Conservation (phyloP, 495 filamentous ascomycete genomes). For the Annulohypoxylon maeteangense region DNA sequence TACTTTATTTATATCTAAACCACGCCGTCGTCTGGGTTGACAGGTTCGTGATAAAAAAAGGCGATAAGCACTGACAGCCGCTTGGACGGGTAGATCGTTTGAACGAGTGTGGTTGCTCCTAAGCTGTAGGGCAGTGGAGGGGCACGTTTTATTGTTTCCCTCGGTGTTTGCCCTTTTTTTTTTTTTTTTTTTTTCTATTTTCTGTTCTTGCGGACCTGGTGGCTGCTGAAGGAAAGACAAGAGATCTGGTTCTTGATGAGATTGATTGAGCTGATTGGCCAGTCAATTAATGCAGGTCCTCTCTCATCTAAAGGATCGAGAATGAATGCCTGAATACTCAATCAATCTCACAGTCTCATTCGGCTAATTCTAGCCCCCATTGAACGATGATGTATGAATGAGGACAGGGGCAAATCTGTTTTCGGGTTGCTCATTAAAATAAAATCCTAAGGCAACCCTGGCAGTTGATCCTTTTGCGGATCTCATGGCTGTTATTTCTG, state of each 20-base stretch:
- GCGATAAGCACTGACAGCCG: conserved; percentile 36
- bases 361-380: conserved; percentile 35
- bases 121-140: conserved; percentile 8
- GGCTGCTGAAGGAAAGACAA: not conserved
- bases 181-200: conserved; percentile 15
- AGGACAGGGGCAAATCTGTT: conserved; percentile 15
- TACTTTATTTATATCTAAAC: conserved; percentile 32
- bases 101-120: not conserved
- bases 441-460: conserved; percentile 24
- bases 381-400: conserved; percentile 5
- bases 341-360: conserved; percentile 30
- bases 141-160: conserved; percentile 22
- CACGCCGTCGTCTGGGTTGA: conserved; percentile 21
- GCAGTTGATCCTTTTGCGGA: conserved; percentile 32
- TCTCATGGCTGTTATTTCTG: conserved; percentile 14
- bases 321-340: conserved; percentile 5
- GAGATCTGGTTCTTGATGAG: conserved; percentile 22
- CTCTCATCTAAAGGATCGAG: conserved; percentile 35
- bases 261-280: conserved; percentile 25
- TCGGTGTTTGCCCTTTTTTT: too few species aligned
- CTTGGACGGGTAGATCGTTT: conserved; percentile 19
- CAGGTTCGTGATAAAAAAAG: conserved; percentile 23
- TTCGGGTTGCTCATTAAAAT: conserved; percentile 39
- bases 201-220: not conserved
- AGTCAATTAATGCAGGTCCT: conserved; percentile 29